Base-by-base conservation (phyloP, 2,329 filamentous ascomycete genomes). In the Pyrenophora tritici-repentis region DNA sequence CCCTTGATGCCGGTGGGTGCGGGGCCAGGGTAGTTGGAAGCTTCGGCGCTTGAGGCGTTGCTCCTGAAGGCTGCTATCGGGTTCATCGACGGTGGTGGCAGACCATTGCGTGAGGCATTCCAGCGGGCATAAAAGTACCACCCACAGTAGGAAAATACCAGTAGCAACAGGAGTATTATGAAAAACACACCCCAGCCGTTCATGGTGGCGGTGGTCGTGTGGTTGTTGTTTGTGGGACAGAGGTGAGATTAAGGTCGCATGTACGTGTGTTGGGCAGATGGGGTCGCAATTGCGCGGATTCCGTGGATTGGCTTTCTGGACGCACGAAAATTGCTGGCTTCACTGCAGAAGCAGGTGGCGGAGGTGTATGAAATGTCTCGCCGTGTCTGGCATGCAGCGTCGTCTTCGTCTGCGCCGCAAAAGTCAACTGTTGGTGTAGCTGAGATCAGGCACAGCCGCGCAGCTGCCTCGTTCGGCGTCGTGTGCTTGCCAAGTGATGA, bases 81-180 rank as follows among this genome's bases (percentile, higher is more conserved):
- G 67, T 91, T 84, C 50, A 88, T 75, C 9, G 83, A 81, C 1
- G 89, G 89, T 26, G 87, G 83, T 4, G 89, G 89, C 6, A 93
- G 85, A 50, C 90, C 90, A 47, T 91, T 81, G 68, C 85, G 84
- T 55, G 86, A 82, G 42, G 90, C 89, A 64, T 87, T 87, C 63
- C 87, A 79, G 67, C 90, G 87, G 24, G 86, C 85, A 67, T 86
- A 91, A 66, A 85, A 74, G 53, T 91, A 76, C 86, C 87, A 93
- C 66, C 81, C 86, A 48, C 81, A 74, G 50, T 77, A 85, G 65
- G 89, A 71, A 66, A 88, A 29, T 62, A 89, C 69, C 50, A 61
- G 43, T 62, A 91, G 76, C 61, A 90, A 64, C 67, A 93, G 73
- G 67, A 90, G 81, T 69, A 95, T 85, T 72, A 91, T 82, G 76